phyloP scores from a whole-genome alignment of 257 asterid species.

The Solanum appendiculatum region DNA sequence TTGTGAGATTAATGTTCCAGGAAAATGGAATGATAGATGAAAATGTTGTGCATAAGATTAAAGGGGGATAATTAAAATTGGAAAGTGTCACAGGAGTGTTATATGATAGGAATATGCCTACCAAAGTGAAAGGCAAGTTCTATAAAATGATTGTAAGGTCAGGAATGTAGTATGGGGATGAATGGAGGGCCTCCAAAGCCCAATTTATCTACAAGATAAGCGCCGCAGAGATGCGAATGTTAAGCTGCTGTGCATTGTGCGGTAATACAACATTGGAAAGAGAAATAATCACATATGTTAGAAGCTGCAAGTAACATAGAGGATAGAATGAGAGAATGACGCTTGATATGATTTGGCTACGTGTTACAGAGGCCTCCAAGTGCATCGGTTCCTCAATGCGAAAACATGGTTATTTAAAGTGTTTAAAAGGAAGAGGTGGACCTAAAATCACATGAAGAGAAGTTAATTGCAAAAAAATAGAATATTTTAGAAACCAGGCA shows the following conservation, averaged over 20 bases:
- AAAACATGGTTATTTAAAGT: not conserved
- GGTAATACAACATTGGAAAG: not conserved
- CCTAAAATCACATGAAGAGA: not conserved
- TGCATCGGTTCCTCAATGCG: not conserved
- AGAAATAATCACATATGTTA: not conserved
- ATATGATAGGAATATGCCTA: not conserved
- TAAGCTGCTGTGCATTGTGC: not conserved
- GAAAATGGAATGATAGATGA: not conserved
- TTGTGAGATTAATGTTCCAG: not conserved
- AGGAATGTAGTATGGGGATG: not conserved
- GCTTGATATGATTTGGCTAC: not conserved
- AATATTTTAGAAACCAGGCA: not conserved
- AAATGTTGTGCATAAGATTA: not conserved
- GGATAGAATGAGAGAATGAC: not conserved
- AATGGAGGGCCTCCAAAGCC: not conserved
- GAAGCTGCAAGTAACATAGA: not conserved
- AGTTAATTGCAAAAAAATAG: not conserved
- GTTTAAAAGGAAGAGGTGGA: not conserved
- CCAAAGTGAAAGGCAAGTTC: not conserved
- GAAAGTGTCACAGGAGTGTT: not conserved
- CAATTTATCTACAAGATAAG: not conserved
- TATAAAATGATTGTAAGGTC: not conserved
- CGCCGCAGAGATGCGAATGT: not conserved
- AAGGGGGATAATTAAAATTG: not conserved
- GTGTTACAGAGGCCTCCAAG: not conserved